A percentile compares a stretch with the other conserved stretches of the same genome.
Evolutionary conservation across 2,329 filamentous ascomycete species (phyloP).

Genomic region (Trichoderma simmonsii): DNA sequence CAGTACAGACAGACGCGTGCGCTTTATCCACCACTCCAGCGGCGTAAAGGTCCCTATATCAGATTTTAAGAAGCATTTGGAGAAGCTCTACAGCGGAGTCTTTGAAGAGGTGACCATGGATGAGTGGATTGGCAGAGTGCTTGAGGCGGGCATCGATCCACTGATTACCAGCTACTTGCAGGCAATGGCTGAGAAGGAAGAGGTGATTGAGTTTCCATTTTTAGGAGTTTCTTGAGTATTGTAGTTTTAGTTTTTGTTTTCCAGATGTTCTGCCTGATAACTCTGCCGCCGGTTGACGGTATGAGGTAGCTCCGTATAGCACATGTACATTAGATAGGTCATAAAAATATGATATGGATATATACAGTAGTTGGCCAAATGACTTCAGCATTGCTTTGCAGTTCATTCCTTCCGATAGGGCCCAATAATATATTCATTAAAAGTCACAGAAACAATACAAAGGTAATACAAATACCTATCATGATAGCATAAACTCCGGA

Average conservation of each 20-base stretch:
- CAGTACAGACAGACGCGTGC: neutral
- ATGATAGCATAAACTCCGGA: neutral
- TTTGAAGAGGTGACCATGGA: neutral
- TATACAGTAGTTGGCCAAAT: neutral
- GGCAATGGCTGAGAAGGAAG: neutral
- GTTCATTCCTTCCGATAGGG: accelerated
- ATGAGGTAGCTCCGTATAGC: neutral
- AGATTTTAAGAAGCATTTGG: neutral
- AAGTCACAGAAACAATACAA: neutral
- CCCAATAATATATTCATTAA: neutral
- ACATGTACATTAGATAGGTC: neutral
- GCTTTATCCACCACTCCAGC: neutral
- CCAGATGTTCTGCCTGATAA: neutral
- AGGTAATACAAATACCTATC: neutral
- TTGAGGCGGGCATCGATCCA: neutral
- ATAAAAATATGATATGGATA: neutral
- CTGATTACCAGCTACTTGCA: neutral
- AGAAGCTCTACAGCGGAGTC: neutral
- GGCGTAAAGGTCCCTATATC: neutral
- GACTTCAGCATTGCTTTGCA: neutral
- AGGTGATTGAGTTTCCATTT: neutral
- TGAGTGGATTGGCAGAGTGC: neutral
- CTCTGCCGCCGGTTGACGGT: too few species aligned
- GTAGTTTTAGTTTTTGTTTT: neutral
- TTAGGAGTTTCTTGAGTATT: neutral